These are phyloP conservation scores for Fusarium concolor DNA, from an alignment of 2,329 filamentous ascomycete species.

Conservation along the genomic window DNA sequence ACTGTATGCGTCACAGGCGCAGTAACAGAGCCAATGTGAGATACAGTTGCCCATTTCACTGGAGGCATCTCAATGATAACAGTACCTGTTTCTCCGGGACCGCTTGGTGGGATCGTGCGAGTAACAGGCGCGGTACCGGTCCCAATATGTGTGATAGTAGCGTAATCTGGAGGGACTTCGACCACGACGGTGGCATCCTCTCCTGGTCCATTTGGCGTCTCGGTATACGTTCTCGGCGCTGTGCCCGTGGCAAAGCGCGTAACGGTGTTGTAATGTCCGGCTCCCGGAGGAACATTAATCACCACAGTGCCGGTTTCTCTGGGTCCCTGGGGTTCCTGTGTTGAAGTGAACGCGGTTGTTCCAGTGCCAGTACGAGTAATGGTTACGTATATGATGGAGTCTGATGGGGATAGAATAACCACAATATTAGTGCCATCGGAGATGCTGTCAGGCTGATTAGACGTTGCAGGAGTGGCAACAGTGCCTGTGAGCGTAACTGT, in stretches of 20 bases:
- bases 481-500: not conserved
- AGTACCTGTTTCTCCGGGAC: too few species aligned
- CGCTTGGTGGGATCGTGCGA: too few species aligned
- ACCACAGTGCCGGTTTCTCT: not conserved
- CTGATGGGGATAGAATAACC: not conserved
- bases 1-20: too few species aligned
- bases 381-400: not conserved
- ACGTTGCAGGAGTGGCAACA: not conserved
- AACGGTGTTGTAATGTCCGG: not conserved
- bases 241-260: not conserved
- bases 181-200: not conserved
- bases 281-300: not conserved
- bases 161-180: not conserved
- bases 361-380: not conserved
- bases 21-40: too few species aligned
- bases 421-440: too few species aligned
- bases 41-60: too few species aligned
- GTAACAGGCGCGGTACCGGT: not conserved
- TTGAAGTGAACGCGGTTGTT: not conserved
- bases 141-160: not conserved
- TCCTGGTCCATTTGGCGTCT: not conserved
- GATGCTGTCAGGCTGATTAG: too few species aligned
- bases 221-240: not conserved
- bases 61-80: not conserved
- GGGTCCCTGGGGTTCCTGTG: not conserved